These are phyloP conservation scores for Botrytis byssoidea DNA, from an alignment of 2,329 filamentous ascomycete species.

Conservation along the genomic window DNA sequence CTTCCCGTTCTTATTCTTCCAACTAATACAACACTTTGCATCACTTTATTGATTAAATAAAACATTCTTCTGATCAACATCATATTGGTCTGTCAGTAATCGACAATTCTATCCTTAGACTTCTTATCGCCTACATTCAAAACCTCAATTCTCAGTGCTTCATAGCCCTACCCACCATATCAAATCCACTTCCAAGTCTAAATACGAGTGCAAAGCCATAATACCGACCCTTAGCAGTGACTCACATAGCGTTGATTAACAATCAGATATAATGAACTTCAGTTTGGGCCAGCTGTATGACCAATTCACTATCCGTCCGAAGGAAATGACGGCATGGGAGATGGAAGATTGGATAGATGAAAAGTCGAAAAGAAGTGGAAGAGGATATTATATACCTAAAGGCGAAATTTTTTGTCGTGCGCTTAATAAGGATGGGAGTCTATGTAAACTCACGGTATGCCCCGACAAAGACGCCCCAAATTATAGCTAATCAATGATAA, in stretches of 20 bases:
- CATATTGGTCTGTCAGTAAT: background rate
- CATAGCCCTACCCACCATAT: too few relatives aligned
- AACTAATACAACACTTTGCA: too few relatives aligned
- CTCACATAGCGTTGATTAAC: background rate
- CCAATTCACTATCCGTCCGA: background rate
- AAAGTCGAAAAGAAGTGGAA: background rate
- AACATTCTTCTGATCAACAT: too few relatives aligned
- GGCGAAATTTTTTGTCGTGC: background rate
- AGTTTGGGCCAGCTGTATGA: background rate
- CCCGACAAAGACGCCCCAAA: background rate
- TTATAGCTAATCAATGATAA: background rate
- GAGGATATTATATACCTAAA: background rate
- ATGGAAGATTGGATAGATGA: background rate
- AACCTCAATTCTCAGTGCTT: background rate
- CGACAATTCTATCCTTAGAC: background rate
- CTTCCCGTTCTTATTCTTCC: background rate
- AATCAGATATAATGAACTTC: background rate
- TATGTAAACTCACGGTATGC: background rate
- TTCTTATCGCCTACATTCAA: background rate
- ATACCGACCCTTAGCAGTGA: background rate
- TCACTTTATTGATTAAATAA: background rate
- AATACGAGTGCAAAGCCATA: too few relatives aligned
- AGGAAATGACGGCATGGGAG: background rate
- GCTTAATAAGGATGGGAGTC: background rate
- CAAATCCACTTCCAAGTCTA: background rate